Base-by-base conservation (phyloP, 768 basidiomycete species). In the Rubroboletus pulcherrimus region DNA sequence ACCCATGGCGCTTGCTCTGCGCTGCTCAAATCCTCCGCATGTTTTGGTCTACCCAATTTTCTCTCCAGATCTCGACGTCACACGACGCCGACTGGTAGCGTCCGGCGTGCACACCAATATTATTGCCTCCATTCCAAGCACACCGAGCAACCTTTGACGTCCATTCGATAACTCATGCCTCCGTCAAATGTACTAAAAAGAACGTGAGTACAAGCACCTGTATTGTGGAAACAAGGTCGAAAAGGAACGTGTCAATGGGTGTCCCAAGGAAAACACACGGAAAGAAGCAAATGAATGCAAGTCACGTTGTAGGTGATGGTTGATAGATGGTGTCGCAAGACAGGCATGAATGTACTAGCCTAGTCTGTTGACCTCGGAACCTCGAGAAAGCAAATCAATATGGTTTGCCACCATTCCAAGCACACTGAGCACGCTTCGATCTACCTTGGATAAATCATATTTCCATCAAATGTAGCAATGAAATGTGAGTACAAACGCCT, bases 81-180 rank as follows among this genome's bases (percentile, higher is more conserved):
- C 24, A n/a, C n/a, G 24, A 4, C 24, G 4, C 55, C 77, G 81
- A 15, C 68, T 85, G 5, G 78, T 81, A 10, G 78, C 77, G 6
- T 82, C 83, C 1, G 83, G 80, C 1, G 74, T 77, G 1, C 82
- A 84, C 46, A 74, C 78, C 51, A 30, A 82, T 57, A 83, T 84
- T 81, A 63, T 69, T 26, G 77, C 82, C 1, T 79, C 81, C 8
- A 8, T 42, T 14, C 46, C 52, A 34, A 49, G 37, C 14, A 34
- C 14, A 14, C 24, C 50, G 24, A 61, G 57, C 41, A 44, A 2
- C 24, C 4, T 24, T 24, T n/a, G n/a, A n/a, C n/a, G n/a, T n/a
- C n/a, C n/a, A n/a, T n/a, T n/a, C n/a, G n/a, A n/a, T n/a, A n/a
- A n/a, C n/a, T n/a, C n/a, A n/a, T n/a, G n/a, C n/a, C n/a, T n/a